These are phyloP conservation scores for Hansenula sp. DNA, from an alignment of 1,139 yeast genomes.

Conservation along the genomic window DNA sequence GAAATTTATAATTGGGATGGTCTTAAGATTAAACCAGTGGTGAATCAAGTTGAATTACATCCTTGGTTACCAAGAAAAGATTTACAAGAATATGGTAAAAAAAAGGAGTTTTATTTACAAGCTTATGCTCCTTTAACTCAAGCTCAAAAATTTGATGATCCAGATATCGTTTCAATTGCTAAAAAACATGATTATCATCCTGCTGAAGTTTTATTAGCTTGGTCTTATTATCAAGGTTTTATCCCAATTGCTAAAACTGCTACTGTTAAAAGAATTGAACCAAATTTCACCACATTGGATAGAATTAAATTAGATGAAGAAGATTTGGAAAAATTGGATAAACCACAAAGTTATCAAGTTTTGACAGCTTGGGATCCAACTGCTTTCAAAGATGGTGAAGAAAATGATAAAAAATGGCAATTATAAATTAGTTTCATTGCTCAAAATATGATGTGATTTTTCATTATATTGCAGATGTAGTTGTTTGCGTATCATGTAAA, in stretches of 20 bases:
- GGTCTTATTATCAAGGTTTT: conserved; percentile 42
- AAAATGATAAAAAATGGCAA: not conserved
- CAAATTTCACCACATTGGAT: conserved; percentile 36
- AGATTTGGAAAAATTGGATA: conserved; percentile 8
- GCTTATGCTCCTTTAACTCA: conserved; percentile 52
- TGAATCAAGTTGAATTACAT: conserved; percentile 45
- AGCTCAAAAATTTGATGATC: conserved; percentile 41
- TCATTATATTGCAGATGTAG: no score
- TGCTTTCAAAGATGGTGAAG: conserved; percentile 6
- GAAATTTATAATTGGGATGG: conserved; percentile 32
- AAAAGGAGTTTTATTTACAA: conserved; percentile 36
- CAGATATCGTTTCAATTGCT: conserved; percentile 35
- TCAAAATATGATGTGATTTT: no score
- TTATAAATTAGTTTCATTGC: not conserved
- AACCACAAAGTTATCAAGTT: conserved; percentile 16
- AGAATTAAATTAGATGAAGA: conserved; percentile 13
- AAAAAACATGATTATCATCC: conserved; percentile 30
- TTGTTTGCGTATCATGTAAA: no score
- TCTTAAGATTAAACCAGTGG: conserved; percentile 34
- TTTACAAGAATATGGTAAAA: conserved; percentile 35
- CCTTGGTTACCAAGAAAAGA: conserved; percentile 39
- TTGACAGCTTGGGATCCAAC: conserved; percentile 22
- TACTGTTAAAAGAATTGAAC: conserved; percentile 42
- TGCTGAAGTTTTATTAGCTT: conserved; percentile 37
- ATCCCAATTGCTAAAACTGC: conserved; percentile 68